Percentiles rank a stretch among this genome's conserved stretches.
These are phyloP conservation scores for Globisporangium okanoganense DNA, from an alignment of 352 stramenopile species.

Conservation along the genomic window DNA sequence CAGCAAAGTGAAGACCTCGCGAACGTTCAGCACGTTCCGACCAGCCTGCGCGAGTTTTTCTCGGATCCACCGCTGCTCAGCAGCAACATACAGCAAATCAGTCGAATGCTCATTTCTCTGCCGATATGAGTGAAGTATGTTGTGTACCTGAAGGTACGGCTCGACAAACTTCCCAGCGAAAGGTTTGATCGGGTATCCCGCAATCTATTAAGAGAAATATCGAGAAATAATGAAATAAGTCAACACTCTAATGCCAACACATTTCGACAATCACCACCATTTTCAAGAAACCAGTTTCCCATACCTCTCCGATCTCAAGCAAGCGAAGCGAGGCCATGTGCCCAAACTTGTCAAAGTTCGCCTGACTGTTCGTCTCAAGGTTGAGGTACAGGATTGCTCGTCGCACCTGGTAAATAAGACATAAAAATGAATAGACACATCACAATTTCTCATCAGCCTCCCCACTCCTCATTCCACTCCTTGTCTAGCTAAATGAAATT, in stretches of 20 bases:
- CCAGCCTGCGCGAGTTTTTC: conserved; percentile 52
- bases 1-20: conserved; percentile 75
- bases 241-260: not conserved
- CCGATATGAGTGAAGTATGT: not conserved
- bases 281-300: not conserved
- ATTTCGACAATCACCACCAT: not conserved
- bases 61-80: conserved; percentile 61
- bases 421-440: conserved; percentile 1
- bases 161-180: conserved; percentile 79
- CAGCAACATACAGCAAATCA: not conserved
- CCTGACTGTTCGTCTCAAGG: conserved; percentile 52
- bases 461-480: not conserved
- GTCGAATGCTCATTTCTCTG: not conserved
- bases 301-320: conserved; percentile 59
- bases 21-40: conserved; percentile 54
- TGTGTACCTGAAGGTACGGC: conserved; percentile 52
- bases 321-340: conserved; percentile 68
- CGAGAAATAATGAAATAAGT: not conserved
- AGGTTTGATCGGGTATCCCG: conserved; percentile 75
- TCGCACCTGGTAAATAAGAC: conserved; percentile 36
- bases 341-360: conserved; percentile 78
- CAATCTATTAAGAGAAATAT: conserved; percentile 33
- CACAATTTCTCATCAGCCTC: not conserved
- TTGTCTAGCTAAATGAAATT: not conserved
- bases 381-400: conserved; percentile 71